These are phyloP conservation scores for Thielaviopsis cerberus DNA, from an alignment of 2,329 filamentous ascomycete genomes.

Conservation along the genomic window DNA sequence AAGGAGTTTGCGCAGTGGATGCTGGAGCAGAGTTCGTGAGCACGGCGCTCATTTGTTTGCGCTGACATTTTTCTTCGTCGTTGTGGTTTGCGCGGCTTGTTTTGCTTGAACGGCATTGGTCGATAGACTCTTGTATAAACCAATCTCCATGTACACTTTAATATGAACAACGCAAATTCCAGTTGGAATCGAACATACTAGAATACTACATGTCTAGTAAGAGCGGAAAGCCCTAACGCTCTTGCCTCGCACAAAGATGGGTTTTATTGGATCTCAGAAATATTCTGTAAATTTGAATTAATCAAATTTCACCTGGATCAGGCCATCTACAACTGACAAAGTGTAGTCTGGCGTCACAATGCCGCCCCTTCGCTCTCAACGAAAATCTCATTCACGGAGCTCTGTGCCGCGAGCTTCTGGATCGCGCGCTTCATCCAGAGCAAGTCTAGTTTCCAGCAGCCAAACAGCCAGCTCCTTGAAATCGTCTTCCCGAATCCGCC, in stretches of 20 bases:
- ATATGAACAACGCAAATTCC: neutral
- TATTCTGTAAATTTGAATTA: neutral
- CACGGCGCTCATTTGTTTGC: neutral
- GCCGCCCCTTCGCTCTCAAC: neutral
- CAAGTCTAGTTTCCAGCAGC: neutral
- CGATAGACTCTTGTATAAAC: neutral
- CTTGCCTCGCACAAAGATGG: neutral
- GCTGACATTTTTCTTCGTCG: neutral
- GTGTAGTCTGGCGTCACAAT: no score
- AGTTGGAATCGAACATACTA: neutral
- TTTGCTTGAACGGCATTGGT: neutral
- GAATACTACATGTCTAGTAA: neutral
- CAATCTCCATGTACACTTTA: neutral
- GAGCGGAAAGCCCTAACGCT: neutral
- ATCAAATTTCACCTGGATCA: no score
- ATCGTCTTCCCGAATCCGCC: neutral
- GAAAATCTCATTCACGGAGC: neutral
- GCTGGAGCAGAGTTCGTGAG: slow-evolving; percentile 18
- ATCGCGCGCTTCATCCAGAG: neutral
- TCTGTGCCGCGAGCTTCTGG: neutral
- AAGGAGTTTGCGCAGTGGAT: slow-evolving; percentile 66
- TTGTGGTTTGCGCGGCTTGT: neutral
- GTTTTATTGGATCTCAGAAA: neutral
- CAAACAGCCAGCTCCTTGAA: neutral
- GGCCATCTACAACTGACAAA: no score